Evolutionary conservation across 202 grass and related monocot species (phyloP).

Genomic region (Brachypodium distachyon): DNA sequence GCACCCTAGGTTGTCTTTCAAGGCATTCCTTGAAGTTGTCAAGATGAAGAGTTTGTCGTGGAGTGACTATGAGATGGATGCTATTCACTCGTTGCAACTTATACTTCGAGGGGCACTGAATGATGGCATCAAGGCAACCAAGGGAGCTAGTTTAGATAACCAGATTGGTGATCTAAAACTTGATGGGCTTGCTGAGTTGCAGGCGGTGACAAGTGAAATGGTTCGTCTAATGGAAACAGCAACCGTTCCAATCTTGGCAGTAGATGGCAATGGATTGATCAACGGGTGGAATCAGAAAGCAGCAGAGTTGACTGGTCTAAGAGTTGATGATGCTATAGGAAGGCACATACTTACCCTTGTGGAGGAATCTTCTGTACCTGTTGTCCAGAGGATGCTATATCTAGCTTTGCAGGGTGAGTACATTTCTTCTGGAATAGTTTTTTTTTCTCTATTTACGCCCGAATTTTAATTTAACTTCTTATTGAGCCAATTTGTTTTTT

Average conservation of each 20-base stretch:
- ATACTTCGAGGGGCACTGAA: conserved; percentile 69
- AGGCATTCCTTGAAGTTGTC: conserved; percentile 92
- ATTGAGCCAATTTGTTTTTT: neutral
- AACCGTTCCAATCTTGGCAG: conserved; percentile 88
- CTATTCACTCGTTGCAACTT: conserved; percentile 91
- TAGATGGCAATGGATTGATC: conserved; percentile 73
- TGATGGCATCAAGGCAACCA: conserved; percentile 9
- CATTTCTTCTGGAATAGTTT: neutral
- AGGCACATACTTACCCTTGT: conserved; percentile 82
- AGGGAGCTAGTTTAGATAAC: conserved; percentile 25
- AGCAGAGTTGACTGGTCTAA: conserved; percentile 64
- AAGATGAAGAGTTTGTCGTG: conserved; percentile 87
- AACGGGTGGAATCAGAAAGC: conserved; percentile 97
- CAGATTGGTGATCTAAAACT: conserved; percentile 65
- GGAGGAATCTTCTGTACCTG: conserved; percentile 54
- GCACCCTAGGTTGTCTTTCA: conserved; percentile 91
- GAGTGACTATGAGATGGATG: conserved; percentile 94
- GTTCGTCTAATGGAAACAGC: conserved; percentile 94
- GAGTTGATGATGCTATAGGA: conserved; percentile 77
- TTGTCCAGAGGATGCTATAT: conserved; percentile 79
- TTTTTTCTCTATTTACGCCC: neutral
- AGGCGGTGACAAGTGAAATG: conserved; percentile 95
- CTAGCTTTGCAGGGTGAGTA: conserved; percentile 71
- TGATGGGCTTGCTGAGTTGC: conserved; percentile 72
- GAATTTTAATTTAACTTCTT: neutral